Conservation (phyloP, 2,329 filamentous ascomycete genomes). For the Xylaria sp. region DNA sequence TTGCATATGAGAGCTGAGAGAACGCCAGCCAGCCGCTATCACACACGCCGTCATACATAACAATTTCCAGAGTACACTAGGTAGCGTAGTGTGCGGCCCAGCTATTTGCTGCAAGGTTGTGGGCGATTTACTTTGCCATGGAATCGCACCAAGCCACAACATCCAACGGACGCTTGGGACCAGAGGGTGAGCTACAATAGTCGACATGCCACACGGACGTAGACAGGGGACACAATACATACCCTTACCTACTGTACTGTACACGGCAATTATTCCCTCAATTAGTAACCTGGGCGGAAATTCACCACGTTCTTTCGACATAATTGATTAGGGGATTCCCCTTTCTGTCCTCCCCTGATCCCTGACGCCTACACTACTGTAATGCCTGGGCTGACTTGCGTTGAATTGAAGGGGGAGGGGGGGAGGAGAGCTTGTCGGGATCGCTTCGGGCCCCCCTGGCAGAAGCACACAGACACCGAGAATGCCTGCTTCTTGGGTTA, state of each 20-base stretch:
- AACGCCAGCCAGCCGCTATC: constrained; percentile 22
- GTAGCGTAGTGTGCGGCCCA: not conserved
- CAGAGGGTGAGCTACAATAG: not conserved
- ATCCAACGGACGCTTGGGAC: not conserved
- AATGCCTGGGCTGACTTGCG: constrained; percentile 14
- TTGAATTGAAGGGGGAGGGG: constrained; percentile 1
- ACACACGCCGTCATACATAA: constrained; percentile 20
- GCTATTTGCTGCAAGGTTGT: not conserved
- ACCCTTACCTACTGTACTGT: constrained; percentile 9
- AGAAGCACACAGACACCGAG: constrained; percentile 7
- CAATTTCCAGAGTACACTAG: not conserved
- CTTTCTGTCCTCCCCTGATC: constrained; percentile 1
- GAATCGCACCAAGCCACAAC: constrained; percentile 22
- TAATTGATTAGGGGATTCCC: constrained; percentile 12
- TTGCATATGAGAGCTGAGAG: constrained; percentile 9
- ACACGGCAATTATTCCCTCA: constrained; percentile 26
- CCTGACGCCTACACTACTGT: no score
- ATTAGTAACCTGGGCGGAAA: constrained; percentile 5
- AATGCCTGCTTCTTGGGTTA: constrained; percentile 17
- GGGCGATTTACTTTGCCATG: constrained; percentile 6
- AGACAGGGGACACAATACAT: constrained; percentile 5
- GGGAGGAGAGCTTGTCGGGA: constrained; percentile 3
- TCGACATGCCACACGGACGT: not conserved
- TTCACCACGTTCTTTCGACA: constrained; percentile 14
- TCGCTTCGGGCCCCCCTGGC: constrained; percentile 6